A percentile compares a stretch with the other conserved stretches of the same genome.
Evolutionary conservation across 1,284 basidiomycete species (phyloP).

Genomic region (Irpex sp.): DNA sequence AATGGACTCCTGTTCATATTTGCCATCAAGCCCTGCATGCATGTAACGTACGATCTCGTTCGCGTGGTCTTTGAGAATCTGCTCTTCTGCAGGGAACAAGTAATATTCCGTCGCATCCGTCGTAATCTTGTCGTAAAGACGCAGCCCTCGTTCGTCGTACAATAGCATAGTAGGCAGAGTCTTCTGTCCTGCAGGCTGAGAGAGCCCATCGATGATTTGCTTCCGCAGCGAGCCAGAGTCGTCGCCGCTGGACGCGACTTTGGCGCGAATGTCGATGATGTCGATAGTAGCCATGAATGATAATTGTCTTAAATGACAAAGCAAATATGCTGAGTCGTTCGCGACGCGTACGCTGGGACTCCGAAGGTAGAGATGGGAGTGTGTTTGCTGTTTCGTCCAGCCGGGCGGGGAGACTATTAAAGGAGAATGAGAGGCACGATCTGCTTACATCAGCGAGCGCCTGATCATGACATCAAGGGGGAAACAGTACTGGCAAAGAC

Average conservation of each 20-base stretch:
- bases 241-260: conserved; percentile 22
- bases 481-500: neutral
- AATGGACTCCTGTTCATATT: conserved; percentile 50
- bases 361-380: neutral
- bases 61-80: conserved; percentile 59
- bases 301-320: neutral
- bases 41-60: conserved; percentile 70
- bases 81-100: conserved; percentile 76
- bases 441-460: neutral
- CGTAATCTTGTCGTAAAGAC: conserved; percentile 83
- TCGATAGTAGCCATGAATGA: conserved; percentile 23
- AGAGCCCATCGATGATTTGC: conserved; percentile 54
- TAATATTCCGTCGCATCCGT: conserved; percentile 86
- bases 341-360: neutral
- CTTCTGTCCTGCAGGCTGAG: conserved; percentile 50
- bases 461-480: conserved; percentile 1
- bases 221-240: conserved; percentile 37
- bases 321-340: neutral
- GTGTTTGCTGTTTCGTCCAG: neutral
- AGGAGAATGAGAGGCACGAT: neutral
- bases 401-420: neutral
- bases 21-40: conserved; percentile 55
- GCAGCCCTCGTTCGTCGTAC: conserved; percentile 83
- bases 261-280: conserved; percentile 50
- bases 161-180: conserved; percentile 82